phyloP scores from a whole-genome alignment of 176 grass and related monocot species.

The Stipa capillata region DNA sequence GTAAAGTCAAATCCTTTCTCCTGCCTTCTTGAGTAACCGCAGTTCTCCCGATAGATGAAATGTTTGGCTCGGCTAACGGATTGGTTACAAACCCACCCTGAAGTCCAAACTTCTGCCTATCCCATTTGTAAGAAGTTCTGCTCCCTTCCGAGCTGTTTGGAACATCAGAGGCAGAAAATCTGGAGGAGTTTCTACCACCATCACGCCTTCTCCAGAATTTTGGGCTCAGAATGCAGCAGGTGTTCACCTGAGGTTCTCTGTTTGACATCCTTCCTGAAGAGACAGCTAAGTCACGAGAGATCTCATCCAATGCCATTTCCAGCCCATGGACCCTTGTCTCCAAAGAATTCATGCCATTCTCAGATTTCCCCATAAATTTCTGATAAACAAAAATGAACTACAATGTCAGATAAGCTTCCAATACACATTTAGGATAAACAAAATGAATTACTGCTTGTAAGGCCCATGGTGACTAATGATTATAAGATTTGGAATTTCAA shows the following conservation, averaged over 20 bases:
- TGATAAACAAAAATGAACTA: constrained; percentile 26
- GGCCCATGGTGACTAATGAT: not conserved
- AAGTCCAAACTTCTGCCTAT: constrained; percentile 55
- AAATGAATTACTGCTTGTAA: not conserved
- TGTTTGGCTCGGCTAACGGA: constrained; percentile 77
- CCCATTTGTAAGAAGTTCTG: constrained; percentile 60
- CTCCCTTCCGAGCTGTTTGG: constrained; percentile 42
- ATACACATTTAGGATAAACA: not conserved
- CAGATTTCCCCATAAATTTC: constrained; percentile 95
- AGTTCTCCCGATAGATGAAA: constrained; percentile 30
- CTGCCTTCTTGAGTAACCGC: constrained; percentile 32
- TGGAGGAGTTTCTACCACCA: constrained; percentile 37
- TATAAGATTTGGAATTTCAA: not conserved
- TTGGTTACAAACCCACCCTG: constrained; percentile 78
- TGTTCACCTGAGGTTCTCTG: constrained; percentile 55
- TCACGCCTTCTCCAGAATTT: constrained; percentile 83
- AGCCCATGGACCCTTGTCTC: constrained; percentile 84
- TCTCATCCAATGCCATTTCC: constrained; percentile 89
- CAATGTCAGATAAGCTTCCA: constrained; percentile 23
- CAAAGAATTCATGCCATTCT: constrained; percentile 76
- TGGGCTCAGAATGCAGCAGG: constrained; percentile 79
- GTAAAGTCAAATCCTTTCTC: constrained; percentile 29
- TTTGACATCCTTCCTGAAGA: constrained; percentile 67
- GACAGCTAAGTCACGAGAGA: constrained; percentile 60
- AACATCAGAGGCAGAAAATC: constrained; percentile 51